Evolutionary conservation across 257 asterid species (phyloP).

Genomic region (Jacaranda mimosifolia): DNA sequence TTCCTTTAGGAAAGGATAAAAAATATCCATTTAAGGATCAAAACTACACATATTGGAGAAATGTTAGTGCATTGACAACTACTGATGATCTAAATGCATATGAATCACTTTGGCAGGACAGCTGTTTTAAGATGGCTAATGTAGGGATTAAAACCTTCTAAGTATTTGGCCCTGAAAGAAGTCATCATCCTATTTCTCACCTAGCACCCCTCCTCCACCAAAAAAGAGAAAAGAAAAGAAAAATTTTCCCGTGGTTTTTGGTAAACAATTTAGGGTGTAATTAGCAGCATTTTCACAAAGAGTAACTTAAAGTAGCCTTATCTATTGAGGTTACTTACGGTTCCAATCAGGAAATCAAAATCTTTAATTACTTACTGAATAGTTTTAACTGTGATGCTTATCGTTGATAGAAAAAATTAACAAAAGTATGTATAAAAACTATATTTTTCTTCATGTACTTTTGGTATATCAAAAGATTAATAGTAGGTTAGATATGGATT

Average conservation of each 20-base stretch:
- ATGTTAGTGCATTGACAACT: not conserved
- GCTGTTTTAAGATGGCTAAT: not conserved
- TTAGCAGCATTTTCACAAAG: conserved; percentile 2
- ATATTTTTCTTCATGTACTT: not conserved
- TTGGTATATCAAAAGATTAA: not conserved
- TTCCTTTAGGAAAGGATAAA: not conserved
- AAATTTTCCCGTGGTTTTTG: not conserved
- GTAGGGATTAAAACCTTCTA: not conserved
- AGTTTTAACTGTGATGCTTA: not conserved
- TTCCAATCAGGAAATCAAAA: conserved; percentile 1
- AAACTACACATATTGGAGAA: not conserved
- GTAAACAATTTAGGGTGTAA: not conserved
- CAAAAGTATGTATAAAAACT: not conserved
- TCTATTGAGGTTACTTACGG: conserved; percentile 2
- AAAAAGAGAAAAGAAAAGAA: no score
- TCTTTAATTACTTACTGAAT: conserved; percentile 10
- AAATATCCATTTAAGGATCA: not conserved
- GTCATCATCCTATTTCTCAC: not conserved
- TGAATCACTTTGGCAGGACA: not conserved
- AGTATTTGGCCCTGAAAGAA: not conserved
- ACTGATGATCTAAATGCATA: conserved; percentile 2
- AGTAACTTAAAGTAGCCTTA: not conserved
- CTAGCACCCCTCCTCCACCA: no score
- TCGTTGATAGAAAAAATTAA: not conserved
- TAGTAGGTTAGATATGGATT: not conserved